Evolutionary conservation across 1,139 yeast species (phyloP).

Genomic region (Blastobotrys petasosporus): DNA sequence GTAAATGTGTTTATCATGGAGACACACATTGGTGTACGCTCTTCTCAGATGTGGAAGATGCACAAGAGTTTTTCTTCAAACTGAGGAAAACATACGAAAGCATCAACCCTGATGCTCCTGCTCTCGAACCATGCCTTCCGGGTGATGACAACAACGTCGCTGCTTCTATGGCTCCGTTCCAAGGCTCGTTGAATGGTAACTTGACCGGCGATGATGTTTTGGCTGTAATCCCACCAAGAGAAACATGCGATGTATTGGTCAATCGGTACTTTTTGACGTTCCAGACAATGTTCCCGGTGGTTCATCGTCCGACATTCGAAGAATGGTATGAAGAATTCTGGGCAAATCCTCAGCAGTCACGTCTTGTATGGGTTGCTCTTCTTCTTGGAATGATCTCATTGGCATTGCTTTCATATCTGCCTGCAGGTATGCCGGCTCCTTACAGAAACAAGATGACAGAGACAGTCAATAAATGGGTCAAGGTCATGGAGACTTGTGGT

Average conservation of each 20-base stretch:
- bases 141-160: not conserved
- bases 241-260: conserved; percentile 27
- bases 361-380: conserved; percentile 31
- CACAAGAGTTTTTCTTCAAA: conserved; percentile 25
- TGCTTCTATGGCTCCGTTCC: not conserved
- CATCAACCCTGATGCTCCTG: conserved; percentile 8
- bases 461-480: conserved; percentile 28
- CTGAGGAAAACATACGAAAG: conserved; percentile 3
- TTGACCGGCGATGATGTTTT: conserved; percentile 24
- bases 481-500: conserved; percentile 30
- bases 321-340: conserved; percentile 28
- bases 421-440: conserved; percentile 19
- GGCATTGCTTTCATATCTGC: conserved; percentile 27
- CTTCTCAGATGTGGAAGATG: conserved; percentile 30
- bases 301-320: conserved; percentile 30
- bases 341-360: conserved; percentile 27
- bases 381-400: conserved; percentile 29
- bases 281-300: conserved; percentile 28
- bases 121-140: not conserved
- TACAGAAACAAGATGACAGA: conserved; percentile 18
- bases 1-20: conserved; percentile 34
- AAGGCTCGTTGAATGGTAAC: conserved; percentile 1
- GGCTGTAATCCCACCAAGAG: conserved; percentile 25
- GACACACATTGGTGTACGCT: conserved; percentile 35
- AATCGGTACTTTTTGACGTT: conserved; percentile 28